Evolutionary conservation across 2,329 filamentous ascomycete genomes (phyloP).

Genomic region (Phyllosticta citriasiana): DNA sequence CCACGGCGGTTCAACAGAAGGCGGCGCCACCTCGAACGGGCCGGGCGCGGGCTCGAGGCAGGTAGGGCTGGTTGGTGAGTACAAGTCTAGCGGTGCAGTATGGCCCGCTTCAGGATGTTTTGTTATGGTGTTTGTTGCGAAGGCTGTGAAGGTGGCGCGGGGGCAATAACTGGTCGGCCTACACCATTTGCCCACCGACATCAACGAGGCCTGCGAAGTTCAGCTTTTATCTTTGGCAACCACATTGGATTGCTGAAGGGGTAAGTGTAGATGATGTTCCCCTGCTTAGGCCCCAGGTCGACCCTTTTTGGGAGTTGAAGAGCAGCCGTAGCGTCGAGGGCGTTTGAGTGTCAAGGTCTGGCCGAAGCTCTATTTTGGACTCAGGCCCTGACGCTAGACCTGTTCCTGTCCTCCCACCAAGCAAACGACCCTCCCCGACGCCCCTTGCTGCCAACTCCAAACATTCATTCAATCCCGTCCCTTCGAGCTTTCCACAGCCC

Average conservation of each 20-base stretch:
- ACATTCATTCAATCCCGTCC: neutral
- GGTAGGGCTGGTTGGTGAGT: neutral
- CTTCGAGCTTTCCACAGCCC: neutral
- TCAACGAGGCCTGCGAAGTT: too few species aligned
- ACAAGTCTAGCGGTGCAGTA: neutral
- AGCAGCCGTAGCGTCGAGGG: too few species aligned
- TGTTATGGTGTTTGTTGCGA: neutral
- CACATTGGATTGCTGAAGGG: too few species aligned
- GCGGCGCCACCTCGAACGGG: neutral
- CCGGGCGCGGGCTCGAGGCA: neutral
- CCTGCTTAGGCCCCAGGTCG: too few species aligned
- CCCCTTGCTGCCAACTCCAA: neutral
- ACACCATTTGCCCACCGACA: too few species aligned
- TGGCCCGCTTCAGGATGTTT: neutral
- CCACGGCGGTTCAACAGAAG: neutral
- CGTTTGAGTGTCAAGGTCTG: neutral
- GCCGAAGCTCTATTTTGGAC: neutral
- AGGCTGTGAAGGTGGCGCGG: neutral
- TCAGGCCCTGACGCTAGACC: neutral
- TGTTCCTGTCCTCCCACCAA: neutral
- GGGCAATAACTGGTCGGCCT: too few species aligned
- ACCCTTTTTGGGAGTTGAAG: too few species aligned
- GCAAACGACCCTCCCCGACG: neutral
- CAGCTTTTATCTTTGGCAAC: too few species aligned
- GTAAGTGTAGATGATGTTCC: too few species aligned